phyloP scores from a whole-genome alignment of 495 filamentous ascomycete species.

The Peziza echinospora region DNA sequence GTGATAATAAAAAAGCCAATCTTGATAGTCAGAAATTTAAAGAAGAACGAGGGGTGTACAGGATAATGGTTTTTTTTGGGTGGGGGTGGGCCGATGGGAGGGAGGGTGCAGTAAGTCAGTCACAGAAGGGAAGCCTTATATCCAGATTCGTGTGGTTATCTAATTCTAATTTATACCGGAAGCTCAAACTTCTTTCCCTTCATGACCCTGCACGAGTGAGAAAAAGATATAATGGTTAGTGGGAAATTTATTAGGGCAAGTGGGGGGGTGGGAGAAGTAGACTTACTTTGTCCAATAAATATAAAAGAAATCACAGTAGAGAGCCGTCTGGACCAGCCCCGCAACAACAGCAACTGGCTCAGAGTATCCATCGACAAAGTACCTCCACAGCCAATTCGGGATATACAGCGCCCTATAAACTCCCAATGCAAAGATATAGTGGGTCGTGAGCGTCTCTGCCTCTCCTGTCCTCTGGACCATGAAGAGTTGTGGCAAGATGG shows the following conservation, averaged over 20 bases:
- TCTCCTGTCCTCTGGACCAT: slow-evolving; percentile 95
- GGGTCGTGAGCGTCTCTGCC: slow-evolving; percentile 92
- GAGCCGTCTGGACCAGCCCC: slow-evolving; percentile 73
- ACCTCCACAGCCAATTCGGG: slow-evolving; percentile 91
- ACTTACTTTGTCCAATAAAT: slow-evolving; percentile 90
- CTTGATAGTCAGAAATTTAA: no score
- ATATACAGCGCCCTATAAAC: slow-evolving; percentile 85
- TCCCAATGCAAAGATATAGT: slow-evolving; percentile 93
- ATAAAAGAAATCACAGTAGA: slow-evolving; percentile 98
- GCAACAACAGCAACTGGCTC: slow-evolving; percentile 70
- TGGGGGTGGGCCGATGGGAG: no score
- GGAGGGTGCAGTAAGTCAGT: no score
- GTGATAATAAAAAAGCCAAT: no score
- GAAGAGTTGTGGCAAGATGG: slow-evolving; percentile 90
- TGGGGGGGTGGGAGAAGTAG: slow-evolving; percentile 3
- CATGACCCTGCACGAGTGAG: slow-evolving; percentile 33
- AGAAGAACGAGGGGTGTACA: no score
- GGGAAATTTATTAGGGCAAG: slow-evolving; percentile 3
- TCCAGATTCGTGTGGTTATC: no score
- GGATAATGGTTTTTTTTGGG: no score
- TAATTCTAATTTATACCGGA: slow-evolving; percentile 43
- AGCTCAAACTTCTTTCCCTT: slow-evolving; percentile 78
- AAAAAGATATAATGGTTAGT: slow-evolving; percentile 6
- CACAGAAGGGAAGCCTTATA: no score
- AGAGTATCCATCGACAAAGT: slow-evolving; percentile 39